A percentile compares a stretch with the other conserved stretches of the same genome.
phyloP scores from a whole-genome alignment of 2,329 filamentous ascomycete species.

The Stachybotrys chartarum region DNA sequence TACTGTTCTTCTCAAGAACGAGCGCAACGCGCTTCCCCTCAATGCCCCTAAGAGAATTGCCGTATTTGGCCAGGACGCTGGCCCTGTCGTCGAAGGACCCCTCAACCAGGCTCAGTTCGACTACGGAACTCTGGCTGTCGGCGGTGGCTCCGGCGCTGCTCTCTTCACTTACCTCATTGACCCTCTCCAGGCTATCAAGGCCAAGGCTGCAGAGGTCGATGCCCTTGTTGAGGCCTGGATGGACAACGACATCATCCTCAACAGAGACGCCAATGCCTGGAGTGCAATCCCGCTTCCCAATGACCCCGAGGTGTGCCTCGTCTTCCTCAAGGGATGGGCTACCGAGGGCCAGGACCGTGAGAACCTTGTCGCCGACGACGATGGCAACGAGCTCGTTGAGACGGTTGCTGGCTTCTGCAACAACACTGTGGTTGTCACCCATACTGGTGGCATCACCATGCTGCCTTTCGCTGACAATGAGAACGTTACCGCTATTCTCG shows the following conservation, averaged over 20 bases:
- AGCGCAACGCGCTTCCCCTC: background rate
- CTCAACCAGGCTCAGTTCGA: background rate
- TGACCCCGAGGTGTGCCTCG: conserved; percentile 3
- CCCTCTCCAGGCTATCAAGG: background rate
- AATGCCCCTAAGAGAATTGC: background rate
- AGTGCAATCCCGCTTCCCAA: background rate
- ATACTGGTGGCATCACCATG: conserved; percentile 56
- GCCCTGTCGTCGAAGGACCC: background rate
- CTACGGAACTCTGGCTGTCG: background rate
- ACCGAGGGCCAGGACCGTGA: conserved; percentile 1
- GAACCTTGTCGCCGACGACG: background rate
- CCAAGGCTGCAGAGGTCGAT: background rate
- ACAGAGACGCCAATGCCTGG: background rate
- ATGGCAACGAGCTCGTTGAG: conserved; percentile 42
- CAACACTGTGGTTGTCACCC: conserved; percentile 58
- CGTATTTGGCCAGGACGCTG: background rate
- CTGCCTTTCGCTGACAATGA: conserved; percentile 55
- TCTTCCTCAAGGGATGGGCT: conserved; percentile 3
- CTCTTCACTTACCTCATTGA: background rate
- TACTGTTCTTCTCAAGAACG: background rate
- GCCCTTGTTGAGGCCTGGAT: background rate
- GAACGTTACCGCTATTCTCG: conserved; percentile 58
- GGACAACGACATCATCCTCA: background rate
- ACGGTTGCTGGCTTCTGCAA: conserved; percentile 51
- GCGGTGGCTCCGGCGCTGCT: background rate